Conservation (phyloP, 805 yeast species). For the Saccharomycopsis schoenii region DNA sequence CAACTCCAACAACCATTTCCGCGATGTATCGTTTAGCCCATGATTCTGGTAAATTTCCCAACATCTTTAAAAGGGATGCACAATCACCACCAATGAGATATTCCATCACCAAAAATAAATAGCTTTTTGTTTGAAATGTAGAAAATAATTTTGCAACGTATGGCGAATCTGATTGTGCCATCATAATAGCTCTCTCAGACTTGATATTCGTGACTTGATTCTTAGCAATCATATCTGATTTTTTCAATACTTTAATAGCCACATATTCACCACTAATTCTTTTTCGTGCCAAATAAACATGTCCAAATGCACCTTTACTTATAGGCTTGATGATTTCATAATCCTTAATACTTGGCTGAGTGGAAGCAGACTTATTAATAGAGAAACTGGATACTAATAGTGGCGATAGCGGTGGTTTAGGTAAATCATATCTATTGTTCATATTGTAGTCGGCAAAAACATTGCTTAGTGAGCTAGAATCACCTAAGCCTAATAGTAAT, state of each 20-base stretch:
- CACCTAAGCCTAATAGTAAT: constrained; percentile 38
- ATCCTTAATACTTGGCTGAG: constrained; percentile 67
- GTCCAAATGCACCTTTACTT: constrained; percentile 95
- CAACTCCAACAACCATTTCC: constrained; percentile 84
- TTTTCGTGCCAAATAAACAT: constrained; percentile 79
- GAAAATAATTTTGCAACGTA: constrained; percentile 84
- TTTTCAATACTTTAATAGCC: constrained; percentile 86
- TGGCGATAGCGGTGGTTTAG: constrained; percentile 71
- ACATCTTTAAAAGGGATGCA: constrained; percentile 70
- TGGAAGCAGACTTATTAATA: constrained; percentile 32
- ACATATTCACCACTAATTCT: constrained; percentile 87
- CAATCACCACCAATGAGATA: constrained; percentile 93
- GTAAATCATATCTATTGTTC: constrained; percentile 12
- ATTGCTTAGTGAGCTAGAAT: constrained; percentile 1
- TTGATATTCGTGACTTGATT: constrained; percentile 92
- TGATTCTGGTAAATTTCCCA: constrained; percentile 74
- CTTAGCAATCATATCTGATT: constrained; percentile 93
- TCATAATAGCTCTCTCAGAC: constrained; percentile 95
- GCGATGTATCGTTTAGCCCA: constrained; percentile 85
- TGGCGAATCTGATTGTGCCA: constrained; percentile 90
- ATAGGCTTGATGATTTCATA: constrained; percentile 88
- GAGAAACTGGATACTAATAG: constrained; percentile 58
- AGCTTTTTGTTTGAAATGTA: constrained; percentile 82
- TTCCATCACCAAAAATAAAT: constrained; percentile 90
- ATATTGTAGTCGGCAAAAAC: constrained; percentile 12